Conservation (phyloP, 768 basidiomycete genomes). For the Leccinellum albellum region DNA sequence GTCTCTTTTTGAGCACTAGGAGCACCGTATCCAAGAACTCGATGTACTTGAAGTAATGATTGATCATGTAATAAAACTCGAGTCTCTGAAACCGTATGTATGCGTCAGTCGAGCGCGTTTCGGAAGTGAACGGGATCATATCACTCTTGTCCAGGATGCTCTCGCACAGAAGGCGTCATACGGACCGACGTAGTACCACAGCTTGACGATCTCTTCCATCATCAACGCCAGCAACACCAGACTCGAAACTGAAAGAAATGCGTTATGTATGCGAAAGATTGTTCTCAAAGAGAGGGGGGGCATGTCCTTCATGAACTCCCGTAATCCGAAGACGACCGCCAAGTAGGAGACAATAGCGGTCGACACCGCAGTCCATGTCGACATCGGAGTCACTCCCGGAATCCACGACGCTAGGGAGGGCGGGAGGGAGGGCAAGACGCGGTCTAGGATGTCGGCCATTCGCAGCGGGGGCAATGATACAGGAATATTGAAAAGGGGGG, state of each 20-base stretch:
- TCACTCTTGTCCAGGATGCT: conserved; percentile 78
- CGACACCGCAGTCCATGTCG: conserved; percentile 65
- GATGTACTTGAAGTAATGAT: conserved; percentile 96
- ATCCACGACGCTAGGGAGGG: conserved; percentile 60
- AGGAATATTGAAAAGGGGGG: not conserved
- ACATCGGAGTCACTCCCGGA: conserved; percentile 73
- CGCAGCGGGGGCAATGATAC: not conserved
- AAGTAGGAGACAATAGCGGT: conserved; percentile 75
- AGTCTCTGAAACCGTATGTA: conserved; percentile 50
- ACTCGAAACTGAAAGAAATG: conserved; percentile 80
- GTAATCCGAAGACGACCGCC: conserved; percentile 75
- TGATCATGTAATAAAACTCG: conserved; percentile 95
- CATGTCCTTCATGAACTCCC: conserved; percentile 76
- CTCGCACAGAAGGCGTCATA: conserved; percentile 73
- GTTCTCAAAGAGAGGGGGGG: conserved; percentile 65
- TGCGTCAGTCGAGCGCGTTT: conserved; percentile 2
- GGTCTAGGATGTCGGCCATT: conserved; percentile 5
- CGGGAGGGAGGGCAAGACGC: conserved; percentile 38
- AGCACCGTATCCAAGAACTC: conserved; percentile 95
- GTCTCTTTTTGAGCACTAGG: conserved; percentile 96
- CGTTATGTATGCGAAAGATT: conserved; percentile 83
- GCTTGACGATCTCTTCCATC: conserved; percentile 80
- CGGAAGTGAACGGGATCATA: conserved; percentile 25
- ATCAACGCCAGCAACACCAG: conserved; percentile 73
- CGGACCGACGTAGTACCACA: conserved; percentile 64